Base-by-base conservation (phyloP, 371 early-diverging fungal species). In the Amoeboradix gromovi region DNA sequence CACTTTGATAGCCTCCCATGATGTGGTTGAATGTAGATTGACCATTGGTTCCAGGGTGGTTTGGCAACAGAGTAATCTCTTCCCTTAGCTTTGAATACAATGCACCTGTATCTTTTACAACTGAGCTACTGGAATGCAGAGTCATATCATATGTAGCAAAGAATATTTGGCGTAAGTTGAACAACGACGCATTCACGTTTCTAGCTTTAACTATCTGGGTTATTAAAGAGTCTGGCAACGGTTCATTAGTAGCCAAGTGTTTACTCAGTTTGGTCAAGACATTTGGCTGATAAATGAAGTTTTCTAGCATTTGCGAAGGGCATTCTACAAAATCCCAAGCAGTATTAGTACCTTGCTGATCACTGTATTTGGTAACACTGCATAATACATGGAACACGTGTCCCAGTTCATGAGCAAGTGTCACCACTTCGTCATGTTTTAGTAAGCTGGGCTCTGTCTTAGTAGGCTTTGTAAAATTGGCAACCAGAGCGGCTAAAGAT, bases 311-410 rank as follows among this genome's bases (percentile, higher is more conserved):
- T 77, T 90, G 90, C 29, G 87, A 86, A 29, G 91, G 92, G 2
- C 87, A 86, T 79, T 91, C 92, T n/a, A 91, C 86, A 75, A 91
- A 91, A 73, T 91, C 92, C 71, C 84, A 70, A 75, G 90, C 86
- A 68, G 86, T 87, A 71, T 77, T 74, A 1, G 86, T 85, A 68
- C 89, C 89, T 48, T 87, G 87, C 80, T 88, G 85, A 28, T 84
- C 74, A 1, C 82, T 76, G 75, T 78, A 84, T 71, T 83, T 82
- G 31, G 87, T 87, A 28, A 79, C 74, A 29, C 85, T 82, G 78
- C 86, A 87, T 30, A 88, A 79, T 69, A 84, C 78, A 74, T 91
- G 91, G 83, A 89, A 83, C 1, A 87, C 87, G 69, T 91, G 91
- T 5, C 91, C 89, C 77, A 88, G 75, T 76, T 88, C 88, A 30